phyloP scores from a whole-genome alignment of 805 yeast genomes.

The Yarrowia sp. region DNA sequence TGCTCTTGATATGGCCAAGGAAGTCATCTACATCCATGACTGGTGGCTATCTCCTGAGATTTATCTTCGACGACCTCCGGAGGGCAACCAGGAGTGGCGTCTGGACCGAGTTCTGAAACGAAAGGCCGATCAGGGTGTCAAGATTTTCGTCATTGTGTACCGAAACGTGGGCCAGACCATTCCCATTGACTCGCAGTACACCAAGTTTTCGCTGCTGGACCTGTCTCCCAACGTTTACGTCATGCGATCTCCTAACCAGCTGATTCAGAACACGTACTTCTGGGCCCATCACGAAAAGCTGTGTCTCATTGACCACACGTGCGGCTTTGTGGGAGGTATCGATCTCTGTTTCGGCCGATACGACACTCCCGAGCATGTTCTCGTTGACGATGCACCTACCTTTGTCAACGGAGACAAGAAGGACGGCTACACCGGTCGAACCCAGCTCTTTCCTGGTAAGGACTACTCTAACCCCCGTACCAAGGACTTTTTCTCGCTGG shows the following conservation, averaged over 20 bases:
- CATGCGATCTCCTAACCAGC: constrained; percentile 91
- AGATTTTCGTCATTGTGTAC: constrained; percentile 84
- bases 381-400: constrained; percentile 63
- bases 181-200: constrained; percentile 89
- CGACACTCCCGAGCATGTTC: constrained; percentile 94
- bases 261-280: constrained; percentile 85
- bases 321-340: constrained; percentile 91
- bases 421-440: constrained; percentile 28
- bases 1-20: constrained; percentile 89
- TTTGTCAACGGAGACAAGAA: constrained; percentile 37
- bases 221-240: constrained; percentile 84
- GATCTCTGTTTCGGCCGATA: constrained; percentile 94
- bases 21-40: constrained; percentile 90
- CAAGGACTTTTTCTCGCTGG: constrained; percentile 75
- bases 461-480: constrained; percentile 96
- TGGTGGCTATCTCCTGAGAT: constrained; percentile 99
- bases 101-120: constrained; percentile 81
- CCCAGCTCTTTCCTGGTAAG: constrained; percentile 88
- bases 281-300: constrained; percentile 99
- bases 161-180: constrained; percentile 92
- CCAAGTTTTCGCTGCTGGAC: constrained; percentile 86
- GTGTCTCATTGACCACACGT: constrained; percentile 77
- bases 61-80: constrained; percentile 88
- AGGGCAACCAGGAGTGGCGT: constrained; percentile 92
- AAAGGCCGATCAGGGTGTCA: constrained; percentile 92